These are phyloP conservation scores for Daedalea quercina DNA, from an alignment of 768 basidiomycete species.

Conservation along the genomic window DNA sequence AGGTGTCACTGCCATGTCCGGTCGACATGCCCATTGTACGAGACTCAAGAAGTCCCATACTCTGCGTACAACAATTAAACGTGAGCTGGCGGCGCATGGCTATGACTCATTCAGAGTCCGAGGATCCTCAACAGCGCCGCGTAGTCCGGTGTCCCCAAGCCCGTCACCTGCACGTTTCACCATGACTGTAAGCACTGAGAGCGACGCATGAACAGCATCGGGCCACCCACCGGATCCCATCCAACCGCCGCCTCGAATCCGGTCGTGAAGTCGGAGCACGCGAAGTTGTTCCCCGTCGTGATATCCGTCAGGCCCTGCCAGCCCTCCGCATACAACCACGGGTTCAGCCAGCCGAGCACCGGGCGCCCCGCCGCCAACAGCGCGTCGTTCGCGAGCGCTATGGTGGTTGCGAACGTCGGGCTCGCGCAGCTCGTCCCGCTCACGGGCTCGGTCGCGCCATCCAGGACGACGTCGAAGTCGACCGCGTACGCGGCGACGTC, in stretches of 20 bases:
- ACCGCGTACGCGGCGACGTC: conserved; percentile 58
- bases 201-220: no score
- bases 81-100: no score
- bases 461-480: conserved; percentile 36
- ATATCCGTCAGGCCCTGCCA: conserved; percentile 21
- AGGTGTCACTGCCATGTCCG: no score
- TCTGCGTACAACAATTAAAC: no score
- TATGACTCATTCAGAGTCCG: no score
- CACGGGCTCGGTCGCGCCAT: conserved; percentile 15
- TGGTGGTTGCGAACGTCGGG: conserved; percentile 55
- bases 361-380: conserved; percentile 24
- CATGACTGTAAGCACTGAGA: no score
- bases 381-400: conserved; percentile 46
- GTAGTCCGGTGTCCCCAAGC: no score
- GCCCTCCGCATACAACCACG: conserved; percentile 26
- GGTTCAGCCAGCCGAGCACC: conserved; percentile 32
- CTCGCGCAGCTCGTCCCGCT: conserved; percentile 59
- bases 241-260: conserved; percentile 25
- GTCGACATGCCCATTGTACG: no score
- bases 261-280: conserved; percentile 20
- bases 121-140: no score
- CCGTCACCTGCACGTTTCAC: no score
- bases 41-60: no score
- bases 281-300: conserved; percentile 12
- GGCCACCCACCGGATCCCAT: conserved; percentile 29